Evolutionary conservation across 108 stramenopile species (phyloP), one percentile per base, ranked within the genome.

Genomic region (Asterionellopsis glacialis): DNA sequence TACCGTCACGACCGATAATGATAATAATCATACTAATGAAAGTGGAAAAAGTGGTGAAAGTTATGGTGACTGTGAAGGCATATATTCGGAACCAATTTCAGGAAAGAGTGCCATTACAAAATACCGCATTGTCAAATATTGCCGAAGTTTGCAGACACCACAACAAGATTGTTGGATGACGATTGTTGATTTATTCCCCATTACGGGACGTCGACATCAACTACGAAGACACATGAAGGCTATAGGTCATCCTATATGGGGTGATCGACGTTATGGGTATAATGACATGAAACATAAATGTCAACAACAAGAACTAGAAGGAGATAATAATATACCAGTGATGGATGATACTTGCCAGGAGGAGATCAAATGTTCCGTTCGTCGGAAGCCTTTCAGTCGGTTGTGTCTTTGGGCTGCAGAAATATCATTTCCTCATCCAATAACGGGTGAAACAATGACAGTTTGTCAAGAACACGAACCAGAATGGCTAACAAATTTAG

Each of bases 151-250:
- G 43, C 21, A 59, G 27, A 33, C 33, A 7, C 44, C 47, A 14
- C n/a, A 23, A 42, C n/a, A 26, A 22, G 47, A 48, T 48, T n/a
- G 59, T 4, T 70, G 61, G 61, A 40, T 72, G 13, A 72, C 71
- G 14, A 45, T 57, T 0, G 43, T 82, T 3, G 62, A 75, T 25
- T 48, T 77, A 26, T 53, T 50, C 10, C 81, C 76, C 15, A 41
- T 61, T 15, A 74, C 76, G 1, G 81, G 81, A 42, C 59, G 81
- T 39, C 56, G 60, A 44, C 81, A 82, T 75, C 81, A 82, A 61
- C 25, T 82, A 15, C 73, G 81, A 12, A 60, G 64, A 26, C 81
- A 82, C 53, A 64, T 77, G 69, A 44, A 73, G 51, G 13, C 16
- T 5, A 51, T 82, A 45, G 71, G 72, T 11, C 73, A 72, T 68